phyloP scores from a whole-genome alignment of 345 rosid species.

The Leavenworthia alabamica region DNA sequence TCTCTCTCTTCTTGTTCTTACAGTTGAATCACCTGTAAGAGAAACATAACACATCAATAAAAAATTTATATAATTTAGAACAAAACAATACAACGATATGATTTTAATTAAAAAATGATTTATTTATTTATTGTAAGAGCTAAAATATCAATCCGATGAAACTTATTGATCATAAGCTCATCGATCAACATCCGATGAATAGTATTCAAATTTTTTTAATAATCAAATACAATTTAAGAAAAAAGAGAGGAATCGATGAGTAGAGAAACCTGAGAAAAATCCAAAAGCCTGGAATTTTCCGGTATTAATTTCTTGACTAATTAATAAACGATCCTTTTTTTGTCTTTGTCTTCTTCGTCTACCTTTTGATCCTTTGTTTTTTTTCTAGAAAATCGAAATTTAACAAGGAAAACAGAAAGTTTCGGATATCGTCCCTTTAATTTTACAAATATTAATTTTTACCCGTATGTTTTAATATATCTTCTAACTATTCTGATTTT shows the following conservation, averaged over 20 bases:
- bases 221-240: not conserved
- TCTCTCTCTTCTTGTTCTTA: constrained; percentile 2
- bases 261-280: not conserved
- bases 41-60: not conserved
- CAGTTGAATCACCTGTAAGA: constrained; percentile 14
- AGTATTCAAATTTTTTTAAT: not conserved
- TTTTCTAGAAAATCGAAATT: constrained; percentile 3
- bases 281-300: constrained; percentile 1
- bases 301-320: constrained; percentile 13
- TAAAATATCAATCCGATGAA: too few relatives aligned
- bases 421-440: not conserved
- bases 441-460: not conserved
- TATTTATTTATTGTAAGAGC: too few relatives aligned
- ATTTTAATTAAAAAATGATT: too few relatives aligned
- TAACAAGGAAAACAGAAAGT: not conserved
- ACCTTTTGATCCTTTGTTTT: constrained; percentile 29
- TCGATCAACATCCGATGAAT: too few relatives aligned
- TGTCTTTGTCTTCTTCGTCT: constrained; percentile 24
- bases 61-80: too few relatives aligned
- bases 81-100: too few relatives aligned
- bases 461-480: too few relatives aligned
- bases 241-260: constrained; percentile 18
- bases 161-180: not conserved
- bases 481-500: not conserved
- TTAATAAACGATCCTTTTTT: constrained; percentile 11